phyloP scores from a whole-genome alignment of 371 early-diverging fungal genomes.

The Dentiscutata heterogama region DNA sequence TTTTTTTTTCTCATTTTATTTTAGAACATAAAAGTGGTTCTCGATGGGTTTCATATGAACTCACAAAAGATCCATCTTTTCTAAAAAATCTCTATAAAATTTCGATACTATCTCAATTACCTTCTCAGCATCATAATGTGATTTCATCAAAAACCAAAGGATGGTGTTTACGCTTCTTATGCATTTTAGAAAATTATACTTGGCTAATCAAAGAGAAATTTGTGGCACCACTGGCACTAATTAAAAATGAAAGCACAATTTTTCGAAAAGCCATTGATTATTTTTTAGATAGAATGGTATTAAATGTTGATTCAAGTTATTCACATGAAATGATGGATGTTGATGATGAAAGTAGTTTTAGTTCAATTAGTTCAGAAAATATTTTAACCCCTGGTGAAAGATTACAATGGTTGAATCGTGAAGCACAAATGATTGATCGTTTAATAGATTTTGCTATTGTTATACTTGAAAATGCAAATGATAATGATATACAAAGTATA shows the following conservation, averaged over 20 bases:
- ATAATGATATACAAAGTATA: neutral
- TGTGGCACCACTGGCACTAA: conserved; percentile 36
- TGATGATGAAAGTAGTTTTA: conserved; percentile 47
- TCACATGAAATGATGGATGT: conserved; percentile 11
- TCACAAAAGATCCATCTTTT: conserved; percentile 48
- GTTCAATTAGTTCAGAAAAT: conserved; percentile 46
- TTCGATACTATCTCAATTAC: conserved; percentile 4
- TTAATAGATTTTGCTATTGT: conserved; percentile 1
- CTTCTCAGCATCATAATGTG: conserved; percentile 10
- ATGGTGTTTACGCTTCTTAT: conserved; percentile 53
- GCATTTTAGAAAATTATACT: conserved; percentile 50
- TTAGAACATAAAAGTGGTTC: neutral
- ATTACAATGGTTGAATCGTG: neutral
- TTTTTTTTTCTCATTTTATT: neutral
- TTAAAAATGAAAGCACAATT: conserved; percentile 26
- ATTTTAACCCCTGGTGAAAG: conserved; percentile 12
- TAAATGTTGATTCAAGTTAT: conserved; percentile 34
- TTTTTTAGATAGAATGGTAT: conserved; percentile 50
- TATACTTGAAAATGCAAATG: neutral
- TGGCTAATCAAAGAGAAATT: conserved; percentile 52
- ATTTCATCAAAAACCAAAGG: conserved; percentile 43
- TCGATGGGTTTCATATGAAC: neutral
- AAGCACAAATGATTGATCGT: neutral
- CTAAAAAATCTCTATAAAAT: conserved; percentile 43
- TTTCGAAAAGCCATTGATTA: conserved; percentile 39